These are phyloP conservation scores for Pythium brachiatum DNA, from an alignment of 352 stramenopile genomes.

Conservation along the genomic window DNA sequence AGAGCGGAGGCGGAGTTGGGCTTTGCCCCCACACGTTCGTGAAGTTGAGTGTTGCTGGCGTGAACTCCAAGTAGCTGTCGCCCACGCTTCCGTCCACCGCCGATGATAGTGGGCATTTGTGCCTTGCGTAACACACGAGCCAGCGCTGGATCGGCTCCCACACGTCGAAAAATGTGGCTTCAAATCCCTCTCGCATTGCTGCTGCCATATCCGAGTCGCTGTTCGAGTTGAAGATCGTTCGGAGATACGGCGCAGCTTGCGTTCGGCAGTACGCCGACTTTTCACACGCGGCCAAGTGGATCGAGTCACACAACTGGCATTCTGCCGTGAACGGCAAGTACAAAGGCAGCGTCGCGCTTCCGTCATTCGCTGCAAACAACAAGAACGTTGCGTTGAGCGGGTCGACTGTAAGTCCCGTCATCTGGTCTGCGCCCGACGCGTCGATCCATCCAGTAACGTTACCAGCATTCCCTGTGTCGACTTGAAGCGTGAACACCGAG, in stretches of 20 bases:
- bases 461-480: background rate
- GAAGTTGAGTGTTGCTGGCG: background rate
- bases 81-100: background rate
- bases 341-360: too few relatives aligned
- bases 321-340: background rate
- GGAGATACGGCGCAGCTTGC: background rate
- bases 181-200: background rate
- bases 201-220: background rate
- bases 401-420: background rate
- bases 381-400: background rate
- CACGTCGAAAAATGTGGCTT: background rate
- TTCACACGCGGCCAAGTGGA: background rate
- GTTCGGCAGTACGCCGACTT: background rate
- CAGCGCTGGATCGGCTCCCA: slow-evolving; percentile 8
- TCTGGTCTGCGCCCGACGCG: background rate
- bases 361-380: too few relatives aligned
- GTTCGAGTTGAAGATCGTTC: background rate
- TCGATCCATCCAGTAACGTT: too few relatives aligned
- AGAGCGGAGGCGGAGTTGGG: background rate
- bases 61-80: background rate
- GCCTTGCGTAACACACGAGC: slow-evolving; percentile 1
- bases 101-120: background rate
- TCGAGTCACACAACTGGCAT: background rate
- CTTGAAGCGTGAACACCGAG: background rate
- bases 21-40: background rate